Evolutionary conservation across 2,329 filamentous ascomycete genomes (phyloP).

Genomic region (Penicillium digitatum): DNA sequence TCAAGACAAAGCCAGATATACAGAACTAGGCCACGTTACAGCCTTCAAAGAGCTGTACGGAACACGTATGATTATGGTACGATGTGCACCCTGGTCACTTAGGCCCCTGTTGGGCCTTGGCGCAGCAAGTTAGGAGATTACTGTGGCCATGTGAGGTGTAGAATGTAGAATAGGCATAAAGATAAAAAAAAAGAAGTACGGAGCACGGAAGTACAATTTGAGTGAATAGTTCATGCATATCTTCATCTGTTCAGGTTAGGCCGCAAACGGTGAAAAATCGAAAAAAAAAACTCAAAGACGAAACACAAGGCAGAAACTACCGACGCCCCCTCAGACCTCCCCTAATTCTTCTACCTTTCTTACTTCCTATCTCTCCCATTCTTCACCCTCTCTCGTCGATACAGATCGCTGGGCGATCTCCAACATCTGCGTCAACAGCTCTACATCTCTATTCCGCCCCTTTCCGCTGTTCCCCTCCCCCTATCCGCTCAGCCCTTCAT

Average conservation of each 20-base stretch:
- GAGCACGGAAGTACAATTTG: too few species aligned
- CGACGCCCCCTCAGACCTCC: constrained; percentile 4
- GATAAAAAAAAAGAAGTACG: neutral
- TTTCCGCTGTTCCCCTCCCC: neutral
- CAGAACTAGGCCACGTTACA: neutral
- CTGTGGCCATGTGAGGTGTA: constrained; percentile 1
- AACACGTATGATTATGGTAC: neutral
- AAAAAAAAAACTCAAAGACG: neutral
- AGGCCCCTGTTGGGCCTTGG: neutral
- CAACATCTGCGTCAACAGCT: constrained; percentile 12
- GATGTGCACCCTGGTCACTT: too few species aligned
- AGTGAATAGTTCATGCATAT: neutral
- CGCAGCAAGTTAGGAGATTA: constrained; percentile 3
- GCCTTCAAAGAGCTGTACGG: too few species aligned
- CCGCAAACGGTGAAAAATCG: constrained; percentile 1
- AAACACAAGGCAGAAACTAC: constrained; percentile 8
- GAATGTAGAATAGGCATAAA: neutral
- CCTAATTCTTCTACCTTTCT: neutral
- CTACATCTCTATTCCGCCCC: constrained; percentile 6
- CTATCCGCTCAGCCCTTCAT: constrained; percentile 33
- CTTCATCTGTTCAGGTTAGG: neutral
- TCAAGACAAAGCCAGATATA: neutral
- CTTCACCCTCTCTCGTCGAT: neutral
- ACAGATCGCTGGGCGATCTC: constrained; percentile 31
- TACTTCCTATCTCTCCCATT: constrained; percentile 7